A percentile compares a stretch with the other conserved stretches of the same genome.
These are phyloP conservation scores for Fusarium sp. DNA, from an alignment of 2,329 filamentous ascomycete genomes.

Conservation along the genomic window DNA sequence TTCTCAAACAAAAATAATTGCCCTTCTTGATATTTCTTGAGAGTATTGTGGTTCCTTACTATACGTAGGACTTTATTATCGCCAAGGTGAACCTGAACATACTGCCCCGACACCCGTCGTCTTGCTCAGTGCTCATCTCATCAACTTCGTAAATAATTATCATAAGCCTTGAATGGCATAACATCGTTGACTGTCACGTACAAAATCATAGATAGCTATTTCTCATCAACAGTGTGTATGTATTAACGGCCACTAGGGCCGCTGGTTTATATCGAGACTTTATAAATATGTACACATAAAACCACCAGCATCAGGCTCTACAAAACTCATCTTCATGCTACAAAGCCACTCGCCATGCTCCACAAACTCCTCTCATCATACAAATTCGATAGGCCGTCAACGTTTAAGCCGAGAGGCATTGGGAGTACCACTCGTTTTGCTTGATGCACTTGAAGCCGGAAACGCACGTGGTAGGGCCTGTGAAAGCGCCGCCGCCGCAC, in stretches of 20 bases:
- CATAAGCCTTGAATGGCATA: neutral
- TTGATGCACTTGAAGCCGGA: conserved; percentile 36
- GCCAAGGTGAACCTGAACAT: neutral
- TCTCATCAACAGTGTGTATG: conserved; percentile 2
- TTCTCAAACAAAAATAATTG: neutral
- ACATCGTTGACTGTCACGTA: neutral
- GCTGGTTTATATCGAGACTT: neutral
- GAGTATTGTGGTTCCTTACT: neutral
- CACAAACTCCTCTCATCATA: neutral
- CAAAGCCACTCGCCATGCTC: neutral
- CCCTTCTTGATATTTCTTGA: fast-evolving
- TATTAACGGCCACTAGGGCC: conserved; percentile 7
- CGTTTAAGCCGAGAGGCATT: conserved; percentile 33
- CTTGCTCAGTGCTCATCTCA: neutral
- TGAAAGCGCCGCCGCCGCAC: conserved; percentile 43
- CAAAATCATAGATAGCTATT: too few relatives aligned
- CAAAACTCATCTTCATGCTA: neutral
- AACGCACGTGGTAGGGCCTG: conserved; percentile 38
- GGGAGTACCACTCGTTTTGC: conserved; percentile 44
- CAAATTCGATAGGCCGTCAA: neutral
- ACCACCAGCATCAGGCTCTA: neutral
- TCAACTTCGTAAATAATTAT: neutral
- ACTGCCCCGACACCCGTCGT: neutral
- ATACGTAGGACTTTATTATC: neutral
- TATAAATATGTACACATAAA: conserved; percentile 19